Evolutionary conservation across 139 green algal genomes (phyloP).

Genomic region (Coelastrella sp.): DNA sequence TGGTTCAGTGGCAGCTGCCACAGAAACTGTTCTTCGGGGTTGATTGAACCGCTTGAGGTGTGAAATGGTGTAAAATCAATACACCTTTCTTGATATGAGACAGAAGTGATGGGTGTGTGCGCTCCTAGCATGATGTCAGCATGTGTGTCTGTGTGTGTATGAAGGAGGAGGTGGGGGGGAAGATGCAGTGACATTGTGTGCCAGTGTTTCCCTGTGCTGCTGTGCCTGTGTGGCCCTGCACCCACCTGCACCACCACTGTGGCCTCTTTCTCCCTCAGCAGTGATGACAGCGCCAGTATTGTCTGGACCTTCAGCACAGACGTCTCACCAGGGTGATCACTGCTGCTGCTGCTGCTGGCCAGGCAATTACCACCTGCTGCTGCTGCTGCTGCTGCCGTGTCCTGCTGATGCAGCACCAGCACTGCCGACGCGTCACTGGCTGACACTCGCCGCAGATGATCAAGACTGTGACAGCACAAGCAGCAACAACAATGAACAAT

Average conservation of each 20-base stretch:
- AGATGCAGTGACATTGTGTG: no score
- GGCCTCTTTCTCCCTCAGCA: background rate
- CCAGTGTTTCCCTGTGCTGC: no score
- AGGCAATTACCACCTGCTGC: background rate
- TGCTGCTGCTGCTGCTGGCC: background rate
- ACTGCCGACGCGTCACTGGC: conserved; percentile 20
- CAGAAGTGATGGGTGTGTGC: no score
- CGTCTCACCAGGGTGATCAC: background rate
- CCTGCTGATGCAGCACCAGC: conserved; percentile 27
- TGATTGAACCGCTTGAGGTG: no score
- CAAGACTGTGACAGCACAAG: background rate
- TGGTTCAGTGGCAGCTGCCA: background rate
- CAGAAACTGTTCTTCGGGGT: background rate
- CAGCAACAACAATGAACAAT: no score
- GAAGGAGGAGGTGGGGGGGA: no score
- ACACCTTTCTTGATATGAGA: no score
- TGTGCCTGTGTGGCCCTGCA: background rate
- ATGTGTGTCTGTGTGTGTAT: no score
- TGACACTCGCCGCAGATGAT: conserved; percentile 40
- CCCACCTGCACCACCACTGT: conserved; percentile 38
- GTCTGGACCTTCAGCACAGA: conserved; percentile 28
- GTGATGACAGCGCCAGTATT: conserved; percentile 8
- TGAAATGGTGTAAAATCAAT: no score
- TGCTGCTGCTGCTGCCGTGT: background rate
- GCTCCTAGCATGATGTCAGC: no score